Base-by-base conservation (phyloP, 768 basidiomycete genomes). In the Leccinum subgranulosum region DNA sequence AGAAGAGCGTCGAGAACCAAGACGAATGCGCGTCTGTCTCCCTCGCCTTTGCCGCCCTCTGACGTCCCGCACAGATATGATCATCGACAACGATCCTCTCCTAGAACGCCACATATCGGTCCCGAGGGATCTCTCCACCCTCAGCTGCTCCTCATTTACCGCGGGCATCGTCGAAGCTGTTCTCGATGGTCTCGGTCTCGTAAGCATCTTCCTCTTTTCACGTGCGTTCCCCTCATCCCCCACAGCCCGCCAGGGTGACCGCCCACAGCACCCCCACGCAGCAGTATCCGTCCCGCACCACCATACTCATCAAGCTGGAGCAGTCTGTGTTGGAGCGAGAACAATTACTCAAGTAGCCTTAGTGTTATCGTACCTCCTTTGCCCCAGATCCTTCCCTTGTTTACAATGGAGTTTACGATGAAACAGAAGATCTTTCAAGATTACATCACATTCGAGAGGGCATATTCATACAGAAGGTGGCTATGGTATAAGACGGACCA, bases 91-190 rank as follows among this genome's bases (percentile, higher is more conserved):
- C 71, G 91, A 95, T 68, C 95, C 97, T 11, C 83, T 88, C 21
- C 80, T 98, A 61, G 95, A 97, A 60, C 86, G 92, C 57, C 81
- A 92, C 63, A 92, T 99, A 59, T 93, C 94, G 29, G 90, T 98
- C 14, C 97, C 97, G 21, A 85, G 85, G 64, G 97, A 99, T 69
- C 86, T 99, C 84, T 91, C 87, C 66, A 87, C 90, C 66, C 80
- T 99, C 39, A 95, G 90, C 65, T 98, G 94, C 68, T 97, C 94
- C n/a, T 98, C 97, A 3, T 90, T 96, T 69, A 93, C 94, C 0
- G 97, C 97, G 11, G 97, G 97, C 1, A 87, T 99, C 50, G 96
- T 99, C 12, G 97, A 99, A 74, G 97, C 95, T 11, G 92, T 96
- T 15, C 78, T 98, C 61, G 95, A 98, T 69, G 94, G 94, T 1